Evolutionary conservation across 169 alveolate genomes (phyloP), one percentile per base, ranked within the genome.

Genomic region (Cryptosporidium ryanae): DNA sequence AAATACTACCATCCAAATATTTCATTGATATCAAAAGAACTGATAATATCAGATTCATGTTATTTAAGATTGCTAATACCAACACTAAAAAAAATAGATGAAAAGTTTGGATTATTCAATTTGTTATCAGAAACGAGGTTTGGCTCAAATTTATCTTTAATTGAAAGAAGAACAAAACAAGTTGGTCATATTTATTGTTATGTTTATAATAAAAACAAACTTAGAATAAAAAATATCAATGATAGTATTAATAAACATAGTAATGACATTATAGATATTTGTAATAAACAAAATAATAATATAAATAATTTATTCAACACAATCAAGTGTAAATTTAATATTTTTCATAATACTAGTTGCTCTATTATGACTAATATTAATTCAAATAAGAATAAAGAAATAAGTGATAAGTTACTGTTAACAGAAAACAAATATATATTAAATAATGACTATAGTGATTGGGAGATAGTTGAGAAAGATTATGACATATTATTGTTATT

Each of bases 41-140:
- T 76, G 6, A 32, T 57, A n/a, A 76, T 76, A n/a, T 55, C 87
- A 38, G 87, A 76, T 31, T 76, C 87, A 2, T 18, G 57, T 54
- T 76, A 76, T 38, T 27, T 76, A n/a, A 52, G 87, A 23, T 29
- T 76, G 15, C 23, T 76, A 32, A 55, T 76, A 32, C 87, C 87
- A 55, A 76, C 87, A n/a, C 23, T 76, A 15, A 12, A 18, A 17
- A 38, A 59, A 6, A 59, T 76, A 10, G 18, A 76, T 13, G 23
- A 76, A 46, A 18, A 32, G 0, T 38, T 18, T 44, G 87, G 87
- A 2, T 32, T 76, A 61, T 68, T 68, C 52, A 59, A 68, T 17
- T 10, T 52, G 27, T 61, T 27, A 21, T 61, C 66, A 2, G 23
- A 61, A 2, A 61, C 7, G 6, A 31, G 31, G 25, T 15, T 46